Evolutionary conservation across 1,284 basidiomycete genomes (phyloP).

Genomic region (Microbotryum scabiosae): DNA sequence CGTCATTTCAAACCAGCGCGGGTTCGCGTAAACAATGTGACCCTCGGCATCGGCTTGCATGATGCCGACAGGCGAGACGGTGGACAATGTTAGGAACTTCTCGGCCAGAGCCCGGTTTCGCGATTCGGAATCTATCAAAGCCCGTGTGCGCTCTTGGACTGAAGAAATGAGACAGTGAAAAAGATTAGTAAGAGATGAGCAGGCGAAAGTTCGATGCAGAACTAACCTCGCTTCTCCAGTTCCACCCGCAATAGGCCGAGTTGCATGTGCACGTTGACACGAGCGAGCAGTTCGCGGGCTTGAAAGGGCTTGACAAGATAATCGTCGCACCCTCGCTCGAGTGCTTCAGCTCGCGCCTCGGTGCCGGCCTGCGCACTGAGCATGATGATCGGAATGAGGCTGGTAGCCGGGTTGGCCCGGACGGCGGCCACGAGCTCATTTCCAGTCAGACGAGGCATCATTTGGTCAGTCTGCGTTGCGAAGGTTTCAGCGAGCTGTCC

Average conservation of each 20-base stretch:
- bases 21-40: constrained; percentile 21
- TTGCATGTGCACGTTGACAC: constrained; percentile 34
- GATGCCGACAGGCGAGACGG: constrained; percentile 35
- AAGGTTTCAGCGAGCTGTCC: neutral
- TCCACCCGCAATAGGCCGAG: constrained; percentile 33
- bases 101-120: constrained; percentile 30
- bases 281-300: constrained; percentile 33
- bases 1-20: constrained; percentile 21
- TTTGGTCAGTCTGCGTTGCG: neutral
- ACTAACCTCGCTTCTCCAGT: constrained; percentile 26
- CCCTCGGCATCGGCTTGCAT: constrained; percentile 25
- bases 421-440: constrained; percentile 30
- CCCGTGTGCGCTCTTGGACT: constrained; percentile 33
- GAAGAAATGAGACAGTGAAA: neutral
- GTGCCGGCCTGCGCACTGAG: constrained; percentile 33
- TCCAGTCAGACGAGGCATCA: constrained; percentile 30
- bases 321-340: constrained; percentile 35
- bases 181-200: neutral
- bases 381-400: constrained; percentile 33
- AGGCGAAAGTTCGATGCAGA: too few species aligned
- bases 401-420: constrained; percentile 23
- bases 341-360: constrained; percentile 34
- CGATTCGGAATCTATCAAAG: constrained; percentile 32
- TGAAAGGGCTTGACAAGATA: constrained; percentile 36
- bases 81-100: constrained; percentile 31